Conservation (phyloP, 2,329 filamentous ascomycete species). For the Xylariaceae sp. region DNA sequence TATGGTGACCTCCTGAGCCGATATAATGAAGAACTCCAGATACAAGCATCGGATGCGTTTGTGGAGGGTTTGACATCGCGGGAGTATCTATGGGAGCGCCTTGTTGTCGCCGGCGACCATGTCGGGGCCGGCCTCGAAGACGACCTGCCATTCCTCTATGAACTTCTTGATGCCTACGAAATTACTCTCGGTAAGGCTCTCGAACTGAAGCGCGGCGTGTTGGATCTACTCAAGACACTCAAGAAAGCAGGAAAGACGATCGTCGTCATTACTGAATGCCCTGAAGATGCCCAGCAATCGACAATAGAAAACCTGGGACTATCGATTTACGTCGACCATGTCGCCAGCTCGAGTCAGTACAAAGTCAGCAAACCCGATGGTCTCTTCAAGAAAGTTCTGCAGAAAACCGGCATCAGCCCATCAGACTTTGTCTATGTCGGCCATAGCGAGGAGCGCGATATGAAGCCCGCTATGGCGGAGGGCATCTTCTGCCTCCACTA, state of each 20-base stretch:
- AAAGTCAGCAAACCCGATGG: slow-evolving; percentile 27
- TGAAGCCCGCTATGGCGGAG: slow-evolving; percentile 26
- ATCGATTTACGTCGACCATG: slow-evolving; percentile 26
- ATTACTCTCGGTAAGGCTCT: slow-evolving; percentile 27
- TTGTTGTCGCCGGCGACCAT: slow-evolving; percentile 32
- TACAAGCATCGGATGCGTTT: slow-evolving; percentile 38
- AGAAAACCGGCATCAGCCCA: slow-evolving; percentile 24
- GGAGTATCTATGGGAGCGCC: slow-evolving; percentile 40
- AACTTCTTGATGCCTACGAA: slow-evolving; percentile 32
- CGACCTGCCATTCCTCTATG: slow-evolving; percentile 19
- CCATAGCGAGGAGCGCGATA: slow-evolving; percentile 30
- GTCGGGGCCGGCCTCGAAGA: slow-evolving; percentile 18
- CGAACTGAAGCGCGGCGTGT: slow-evolving; percentile 35
- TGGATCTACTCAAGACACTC: slow-evolving; percentile 33
- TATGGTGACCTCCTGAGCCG: slow-evolving; percentile 18
- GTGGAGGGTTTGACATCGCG: slow-evolving; percentile 40
- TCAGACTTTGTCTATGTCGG: slow-evolving; percentile 30
- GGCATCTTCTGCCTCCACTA: slow-evolving; percentile 31
- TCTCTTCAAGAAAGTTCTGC: slow-evolving; percentile 28
- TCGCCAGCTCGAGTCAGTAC: slow-evolving; percentile 32
- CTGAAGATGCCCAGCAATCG: slow-evolving; percentile 43
- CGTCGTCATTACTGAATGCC: slow-evolving; percentile 42
- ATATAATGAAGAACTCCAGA: slow-evolving; percentile 34
- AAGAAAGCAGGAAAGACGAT: slow-evolving; percentile 36
- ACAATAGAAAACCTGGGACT: slow-evolving; percentile 35